These are phyloP conservation scores for Pythium monospermum DNA, from an alignment of 352 stramenopile species.

Conservation along the genomic window DNA sequence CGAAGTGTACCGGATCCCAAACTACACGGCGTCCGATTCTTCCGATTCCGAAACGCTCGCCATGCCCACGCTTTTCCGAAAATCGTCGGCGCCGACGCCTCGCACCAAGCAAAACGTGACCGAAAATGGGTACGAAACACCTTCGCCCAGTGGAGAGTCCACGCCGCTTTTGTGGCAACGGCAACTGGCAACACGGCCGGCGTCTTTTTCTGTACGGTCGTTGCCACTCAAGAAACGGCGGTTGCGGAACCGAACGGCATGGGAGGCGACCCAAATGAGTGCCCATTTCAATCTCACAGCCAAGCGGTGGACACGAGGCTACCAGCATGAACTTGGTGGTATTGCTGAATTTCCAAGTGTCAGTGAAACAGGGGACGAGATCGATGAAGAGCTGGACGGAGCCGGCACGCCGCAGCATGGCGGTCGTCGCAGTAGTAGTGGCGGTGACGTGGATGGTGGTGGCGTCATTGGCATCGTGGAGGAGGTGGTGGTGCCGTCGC, in stretches of 20 bases:
- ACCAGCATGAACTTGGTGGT: constrained; percentile 49
- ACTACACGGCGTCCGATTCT: constrained; percentile 28
- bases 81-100: constrained; percentile 55
- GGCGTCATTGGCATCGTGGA: too few species aligned
- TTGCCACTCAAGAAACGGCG: constrained; percentile 37
- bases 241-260: constrained; percentile 37
- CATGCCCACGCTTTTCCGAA: constrained; percentile 36
- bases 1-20: constrained; percentile 30
- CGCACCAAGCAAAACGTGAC: constrained; percentile 28
- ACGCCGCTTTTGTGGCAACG: constrained; percentile 57
- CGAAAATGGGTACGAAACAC: background rate
- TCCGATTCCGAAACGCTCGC: constrained; percentile 48
- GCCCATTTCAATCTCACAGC: constrained; percentile 51
- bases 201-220: constrained; percentile 49
- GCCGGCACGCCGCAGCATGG: background rate
- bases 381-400: constrained; percentile 12
- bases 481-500: background rate
- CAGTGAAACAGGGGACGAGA: constrained; percentile 24
- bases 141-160: constrained; percentile 21
- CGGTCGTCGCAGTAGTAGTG: too few species aligned
- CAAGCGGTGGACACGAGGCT: constrained; percentile 62
- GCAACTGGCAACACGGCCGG: constrained; percentile 39
- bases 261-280: constrained; percentile 54
- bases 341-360: constrained; percentile 47
- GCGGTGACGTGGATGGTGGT: too few species aligned